Conservation (phyloP, 306 rosid species). For the Castanea mollissima region DNA sequence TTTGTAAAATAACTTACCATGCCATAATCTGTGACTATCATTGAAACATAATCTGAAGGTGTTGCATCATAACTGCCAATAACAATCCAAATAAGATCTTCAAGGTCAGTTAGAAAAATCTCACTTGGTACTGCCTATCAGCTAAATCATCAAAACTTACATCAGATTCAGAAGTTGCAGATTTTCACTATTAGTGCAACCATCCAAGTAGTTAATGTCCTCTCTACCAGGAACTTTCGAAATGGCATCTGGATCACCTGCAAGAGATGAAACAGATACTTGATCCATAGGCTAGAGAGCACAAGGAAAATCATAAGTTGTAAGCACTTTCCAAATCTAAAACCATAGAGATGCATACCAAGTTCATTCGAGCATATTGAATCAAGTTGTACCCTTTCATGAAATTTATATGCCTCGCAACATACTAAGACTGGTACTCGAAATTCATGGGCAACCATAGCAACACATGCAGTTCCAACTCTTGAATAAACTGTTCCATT, state of each 20-base stretch:
- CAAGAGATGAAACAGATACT: conserved; percentile 24
- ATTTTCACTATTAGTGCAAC: conserved; percentile 40
- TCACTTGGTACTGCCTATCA: neutral
- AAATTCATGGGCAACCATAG: conserved; percentile 61
- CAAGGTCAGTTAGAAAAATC: conserved; percentile 31
- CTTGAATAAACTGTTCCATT: conserved; percentile 63
- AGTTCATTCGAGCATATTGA: conserved; percentile 64
- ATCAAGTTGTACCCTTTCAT: conserved; percentile 62
- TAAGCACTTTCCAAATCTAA: neutral
- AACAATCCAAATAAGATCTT: conserved; percentile 13
- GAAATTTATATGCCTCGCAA: conserved; percentile 66
- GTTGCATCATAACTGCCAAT: conserved; percentile 62
- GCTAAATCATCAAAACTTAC: conserved; percentile 29
- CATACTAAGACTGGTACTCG: conserved; percentile 59
- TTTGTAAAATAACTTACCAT: conserved; percentile 27
- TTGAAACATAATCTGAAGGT: conserved; percentile 42
- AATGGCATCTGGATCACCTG: conserved; percentile 54
- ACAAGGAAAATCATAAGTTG: conserved; percentile 2
- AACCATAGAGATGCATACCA: conserved; percentile 31
- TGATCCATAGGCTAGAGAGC: neutral
- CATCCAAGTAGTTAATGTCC: conserved; percentile 50
- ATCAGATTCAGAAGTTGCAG: conserved; percentile 55
- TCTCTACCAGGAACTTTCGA: conserved; percentile 42
- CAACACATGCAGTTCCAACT: conserved; percentile 60
- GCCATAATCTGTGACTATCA: conserved; percentile 42